Percentiles rank a stretch among this genome's conserved stretches.
phyloP scores from a whole-genome alignment of 164 flowering plant species.

The Piper betle region DNA sequence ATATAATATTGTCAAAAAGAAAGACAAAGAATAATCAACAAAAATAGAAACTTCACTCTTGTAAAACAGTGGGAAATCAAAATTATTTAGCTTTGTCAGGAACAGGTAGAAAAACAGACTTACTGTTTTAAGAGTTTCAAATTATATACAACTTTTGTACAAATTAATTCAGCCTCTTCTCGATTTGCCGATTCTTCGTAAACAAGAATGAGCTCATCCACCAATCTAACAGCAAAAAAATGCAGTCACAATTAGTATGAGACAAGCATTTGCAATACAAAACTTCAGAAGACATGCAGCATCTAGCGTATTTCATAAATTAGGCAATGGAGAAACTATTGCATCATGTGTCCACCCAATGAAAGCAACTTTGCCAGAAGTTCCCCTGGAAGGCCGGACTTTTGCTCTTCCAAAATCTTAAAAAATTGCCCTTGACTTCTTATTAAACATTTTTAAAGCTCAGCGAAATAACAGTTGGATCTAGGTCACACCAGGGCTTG shows the following conservation, averaged over 20 bases:
- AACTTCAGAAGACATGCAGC: no score
- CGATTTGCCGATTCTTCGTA: conserved; percentile 68
- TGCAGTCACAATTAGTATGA: background rate
- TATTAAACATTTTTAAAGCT: no score
- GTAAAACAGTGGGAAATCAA: no score
- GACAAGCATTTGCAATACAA: background rate
- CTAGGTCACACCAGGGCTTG: no score
- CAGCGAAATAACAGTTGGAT: no score
- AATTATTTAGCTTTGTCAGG: no score
- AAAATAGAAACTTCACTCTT: background rate
- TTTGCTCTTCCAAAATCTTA: no score
- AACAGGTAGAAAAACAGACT: conserved; percentile 11
- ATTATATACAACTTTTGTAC: conserved; percentile 33
- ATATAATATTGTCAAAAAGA: no score
- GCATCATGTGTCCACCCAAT: background rate
- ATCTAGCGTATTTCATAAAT: no score
- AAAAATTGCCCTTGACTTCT: no score
- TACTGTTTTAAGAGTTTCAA: conserved; percentile 57
- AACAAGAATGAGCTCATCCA: conserved; percentile 55
- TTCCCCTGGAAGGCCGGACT: no score
- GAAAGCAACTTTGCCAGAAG: background rate
- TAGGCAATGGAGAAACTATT: background rate
- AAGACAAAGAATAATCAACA: no score
- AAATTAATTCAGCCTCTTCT: conserved; percentile 49
- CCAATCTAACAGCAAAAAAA: conserved; percentile 35